Conservation (phyloP, 73 alveolate genomes). For the Tetrahymena malaccensis region DNA sequence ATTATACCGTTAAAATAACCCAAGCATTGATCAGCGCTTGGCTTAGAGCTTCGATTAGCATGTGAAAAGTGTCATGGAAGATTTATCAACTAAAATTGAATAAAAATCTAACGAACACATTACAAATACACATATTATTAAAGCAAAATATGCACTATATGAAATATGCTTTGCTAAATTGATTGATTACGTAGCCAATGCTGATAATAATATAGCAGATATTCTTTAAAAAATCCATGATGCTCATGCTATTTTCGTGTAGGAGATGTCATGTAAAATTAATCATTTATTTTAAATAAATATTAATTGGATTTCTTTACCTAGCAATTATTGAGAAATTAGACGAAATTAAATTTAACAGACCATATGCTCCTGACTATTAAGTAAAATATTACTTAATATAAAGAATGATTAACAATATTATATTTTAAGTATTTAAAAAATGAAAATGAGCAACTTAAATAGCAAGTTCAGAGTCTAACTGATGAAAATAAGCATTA, state of each 20-base stretch:
- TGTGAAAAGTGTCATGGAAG: constrained; percentile 51
- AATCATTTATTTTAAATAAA: no score
- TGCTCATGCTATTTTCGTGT: constrained; percentile 7
- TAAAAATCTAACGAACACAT: constrained; percentile 15
- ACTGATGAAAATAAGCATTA: constrained; percentile 48
- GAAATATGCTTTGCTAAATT: constrained; percentile 46
- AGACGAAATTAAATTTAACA: background rate
- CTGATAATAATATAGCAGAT: constrained; percentile 39
- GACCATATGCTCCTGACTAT: background rate
- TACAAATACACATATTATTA: constrained; percentile 1
- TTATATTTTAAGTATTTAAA: constrained; percentile 32
- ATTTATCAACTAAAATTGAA: constrained; percentile 26
- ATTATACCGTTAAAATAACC: constrained; percentile 28
- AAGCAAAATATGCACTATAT: constrained; percentile 45
- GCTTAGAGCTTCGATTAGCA: constrained; percentile 67
- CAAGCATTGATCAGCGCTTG: constrained; percentile 53
- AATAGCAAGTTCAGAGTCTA: constrained; percentile 3
- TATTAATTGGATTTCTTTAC: background rate
- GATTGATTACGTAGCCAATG: constrained; percentile 16
- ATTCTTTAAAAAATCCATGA: constrained; percentile 33
- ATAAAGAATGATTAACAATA: background rate
- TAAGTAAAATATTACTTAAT: background rate
- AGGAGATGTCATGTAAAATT: constrained; percentile 1
- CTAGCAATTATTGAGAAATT: background rate
- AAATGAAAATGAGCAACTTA: constrained; percentile 37